These are phyloP conservation scores for Chalaropsis ovoidea DNA, from an alignment of 2,329 filamentous ascomycete genomes.

Conservation along the genomic window DNA sequence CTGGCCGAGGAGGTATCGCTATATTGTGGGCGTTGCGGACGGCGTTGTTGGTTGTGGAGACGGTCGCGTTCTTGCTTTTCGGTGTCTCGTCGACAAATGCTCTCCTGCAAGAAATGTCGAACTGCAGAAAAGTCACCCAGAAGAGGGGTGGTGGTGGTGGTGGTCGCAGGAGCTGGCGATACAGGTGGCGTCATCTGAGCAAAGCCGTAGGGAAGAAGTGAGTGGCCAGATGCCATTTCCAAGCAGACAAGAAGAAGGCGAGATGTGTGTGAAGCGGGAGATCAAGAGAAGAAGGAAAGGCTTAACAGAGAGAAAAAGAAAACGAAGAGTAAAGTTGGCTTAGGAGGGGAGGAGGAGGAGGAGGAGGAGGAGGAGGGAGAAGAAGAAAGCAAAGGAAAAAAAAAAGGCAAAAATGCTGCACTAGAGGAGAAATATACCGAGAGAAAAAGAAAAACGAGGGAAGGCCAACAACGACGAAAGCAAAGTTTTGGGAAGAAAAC, in stretches of 20 bases:
- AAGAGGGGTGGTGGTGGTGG: constrained; percentile 1
- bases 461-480: background rate
- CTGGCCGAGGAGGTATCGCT: background rate
- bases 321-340: background rate
- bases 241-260: background rate
- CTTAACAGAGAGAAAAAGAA: background rate
- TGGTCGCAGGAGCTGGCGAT: constrained; percentile 20
- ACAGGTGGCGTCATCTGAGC: constrained; percentile 25
- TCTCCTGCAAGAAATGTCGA: background rate
- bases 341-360: background rate
- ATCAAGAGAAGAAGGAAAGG: background rate
- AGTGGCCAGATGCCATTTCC: constrained; percentile 6
- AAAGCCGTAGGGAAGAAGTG: constrained; percentile 18
- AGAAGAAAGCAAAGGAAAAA: background rate
- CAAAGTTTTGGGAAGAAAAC: background rate
- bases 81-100: constrained; percentile 12
- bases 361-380: background rate
- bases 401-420: background rate
- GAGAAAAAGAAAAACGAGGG: background rate
- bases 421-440: background rate
- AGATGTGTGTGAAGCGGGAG: background rate
- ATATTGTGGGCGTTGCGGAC: constrained; percentile 5
- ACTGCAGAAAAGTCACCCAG: constrained; percentile 22
- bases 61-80: background rate
- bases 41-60: background rate